These are phyloP conservation scores for Chaetomiaceae sp. DNA, from an alignment of 2,329 filamentous ascomycete species.

Conservation along the genomic window DNA sequence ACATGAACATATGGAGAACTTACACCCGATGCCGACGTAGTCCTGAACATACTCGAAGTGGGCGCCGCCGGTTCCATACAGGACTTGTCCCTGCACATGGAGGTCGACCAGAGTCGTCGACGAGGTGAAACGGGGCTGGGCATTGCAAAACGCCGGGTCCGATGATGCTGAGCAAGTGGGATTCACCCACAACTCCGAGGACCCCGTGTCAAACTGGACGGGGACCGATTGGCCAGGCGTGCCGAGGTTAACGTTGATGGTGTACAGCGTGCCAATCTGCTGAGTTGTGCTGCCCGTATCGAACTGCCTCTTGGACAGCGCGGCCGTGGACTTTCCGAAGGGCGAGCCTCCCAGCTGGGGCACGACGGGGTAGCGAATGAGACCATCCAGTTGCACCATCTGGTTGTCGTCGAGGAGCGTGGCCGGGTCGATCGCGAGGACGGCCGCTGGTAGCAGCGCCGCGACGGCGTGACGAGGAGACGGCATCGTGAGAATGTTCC, in stretches of 20 bases:
- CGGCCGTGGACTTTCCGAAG: slow-evolving; percentile 8
- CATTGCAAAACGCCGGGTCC: slow-evolving; percentile 7
- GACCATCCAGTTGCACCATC: slow-evolving; percentile 11
- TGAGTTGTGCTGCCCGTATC: not conserved
- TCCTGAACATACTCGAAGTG: slow-evolving; percentile 2
- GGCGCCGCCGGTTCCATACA: not conserved
- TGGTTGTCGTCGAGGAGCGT: slow-evolving; percentile 1
- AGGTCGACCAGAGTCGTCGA: slow-evolving; percentile 1
- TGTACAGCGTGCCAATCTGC: slow-evolving; percentile 13
- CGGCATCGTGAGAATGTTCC: slow-evolving; percentile 10
- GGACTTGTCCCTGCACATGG: not conserved
- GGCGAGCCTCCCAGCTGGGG: slow-evolving; percentile 4
- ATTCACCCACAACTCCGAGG: slow-evolving; percentile 15
- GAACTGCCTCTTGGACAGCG: slow-evolving; percentile 14
- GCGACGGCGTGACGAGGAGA: slow-evolving; percentile 6
- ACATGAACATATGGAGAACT: not conserved
- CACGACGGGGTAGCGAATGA: slow-evolving; percentile 17
- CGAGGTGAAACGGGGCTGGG: slow-evolving; percentile 1
- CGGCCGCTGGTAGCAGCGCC: slow-evolving; percentile 12
- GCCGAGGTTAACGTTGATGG: slow-evolving; percentile 10
- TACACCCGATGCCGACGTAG: slow-evolving; percentile 5
- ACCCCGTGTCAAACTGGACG: slow-evolving; percentile 19
- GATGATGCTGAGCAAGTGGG: slow-evolving; percentile 2
- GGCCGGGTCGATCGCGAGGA: not conserved
- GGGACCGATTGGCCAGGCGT: slow-evolving; percentile 20